Evolutionary conservation across 805 yeast species (phyloP), one percentile per base, ranked within the genome.

Genomic region (Debaryomyces castellii): DNA sequence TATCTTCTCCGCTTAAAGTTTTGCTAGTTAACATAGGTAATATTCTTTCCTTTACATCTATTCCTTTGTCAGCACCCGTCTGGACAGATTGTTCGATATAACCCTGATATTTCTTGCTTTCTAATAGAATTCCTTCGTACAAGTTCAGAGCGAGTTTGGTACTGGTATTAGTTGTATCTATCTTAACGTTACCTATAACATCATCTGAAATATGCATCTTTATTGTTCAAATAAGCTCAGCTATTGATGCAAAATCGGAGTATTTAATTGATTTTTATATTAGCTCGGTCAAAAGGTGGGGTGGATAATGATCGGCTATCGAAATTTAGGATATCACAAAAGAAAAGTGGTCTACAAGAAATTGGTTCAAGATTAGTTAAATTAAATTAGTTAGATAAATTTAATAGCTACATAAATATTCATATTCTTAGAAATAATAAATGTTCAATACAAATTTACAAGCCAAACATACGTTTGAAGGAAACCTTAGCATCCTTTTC

Each of bases 401-500:
- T n/a, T 32, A 32, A n/a, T 32, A n/a, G 7, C 11, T 32, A 32
- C 18, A 32, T 16, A n/a, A 3, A n/a, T 10, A 11, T 18, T 11
- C 10, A 18, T 35, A 35, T 23, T 21, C 5, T 16, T n/a, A 3
- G 7, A 32, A 32, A 10, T 5, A 25, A 6, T 6, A 14, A 30
- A 14, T 8, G 11, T 20, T 14, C 38, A 20, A n/a, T 35, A n/a
- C 10, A 4, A 35, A 35, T 5, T 20, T 35, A 35, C 16, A 35
- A 35, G 14, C 30, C 30, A 41, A 61, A 63, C 2, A 46, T 46
- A 28, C 43, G 41, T 34, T 57, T 51, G 52, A 63, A 67, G 10
- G 54, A 57, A 18, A 51, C 48, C 49, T 64, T 64, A 1, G 70
- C 71, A 40, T 60, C 58, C 35, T 59, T 54, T 18, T 77, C 80